Base-by-base conservation (phyloP, 345 rosid genomes). In the Lepidium africanum region DNA sequence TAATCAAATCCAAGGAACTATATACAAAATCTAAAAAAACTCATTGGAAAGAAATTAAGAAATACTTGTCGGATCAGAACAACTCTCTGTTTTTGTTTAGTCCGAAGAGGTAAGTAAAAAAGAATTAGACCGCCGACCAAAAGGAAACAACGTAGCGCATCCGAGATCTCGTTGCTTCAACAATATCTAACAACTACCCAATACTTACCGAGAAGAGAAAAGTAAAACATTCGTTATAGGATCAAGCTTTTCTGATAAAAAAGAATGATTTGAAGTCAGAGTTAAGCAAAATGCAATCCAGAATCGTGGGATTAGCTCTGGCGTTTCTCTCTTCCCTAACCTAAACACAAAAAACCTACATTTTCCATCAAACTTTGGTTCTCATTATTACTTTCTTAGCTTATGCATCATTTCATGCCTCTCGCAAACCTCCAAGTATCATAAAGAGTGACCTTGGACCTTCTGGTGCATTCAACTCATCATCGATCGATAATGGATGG, bases 391-490 rank as follows among this genome's bases (percentile, higher is more conserved):
- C 98, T 0, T 90, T 90, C 73, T 63, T 90, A 30, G 94, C 96
- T 16, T 88, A 93, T 36, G 96, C 97, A 32, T 88, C 97, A 9
- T 93, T 93, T 66, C 97, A 93, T 56, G 98, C 97, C 49, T 93
- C 98, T 9, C 83, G 96, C n/a, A 93, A 93, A 69, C 96, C 97
- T 25, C 94, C 90, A 1, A 93, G 97, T 82, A 90, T 93, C 21
- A 97, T 90, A 60, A 93, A 93, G 75, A 90, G 96, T 73, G 85
- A 88, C 6, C 87, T 93, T 15, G 97, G 94, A 50, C 97, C 96
- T 59, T 62, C 83, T 2, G 30, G 40, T 19, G 5, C 64, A 13
- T 69, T 79, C 5, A 67, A 75, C 66, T 66, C 77, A 12, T 49
- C 84, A 57, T 5, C 59, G 6, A 48, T 7, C 9, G 90, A 80